These are phyloP conservation scores for Fusarium floridanum DNA, from an alignment of 2,329 filamentous ascomycete species.

Conservation along the genomic window DNA sequence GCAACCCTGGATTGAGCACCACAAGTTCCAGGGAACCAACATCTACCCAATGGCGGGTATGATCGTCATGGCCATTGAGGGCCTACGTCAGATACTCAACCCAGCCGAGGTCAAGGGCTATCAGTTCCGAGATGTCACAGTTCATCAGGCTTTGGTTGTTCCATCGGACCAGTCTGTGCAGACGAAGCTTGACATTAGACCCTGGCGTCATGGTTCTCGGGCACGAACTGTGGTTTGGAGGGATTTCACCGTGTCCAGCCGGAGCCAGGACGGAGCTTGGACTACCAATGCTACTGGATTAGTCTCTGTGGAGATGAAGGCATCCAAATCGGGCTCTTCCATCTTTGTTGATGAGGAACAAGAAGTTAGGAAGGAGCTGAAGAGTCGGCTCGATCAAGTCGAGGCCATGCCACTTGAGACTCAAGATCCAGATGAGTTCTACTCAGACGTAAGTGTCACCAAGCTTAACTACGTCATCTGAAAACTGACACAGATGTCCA, in stretches of 20 bases:
- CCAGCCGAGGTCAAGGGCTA: not conserved
- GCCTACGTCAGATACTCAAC: not conserved
- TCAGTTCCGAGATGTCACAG: not conserved
- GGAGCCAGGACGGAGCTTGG: not conserved
- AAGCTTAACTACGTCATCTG: no score
- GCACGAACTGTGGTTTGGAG: not conserved
- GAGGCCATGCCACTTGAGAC: not conserved
- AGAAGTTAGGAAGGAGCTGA: not conserved
- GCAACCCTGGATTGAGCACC: conserved; percentile 9
- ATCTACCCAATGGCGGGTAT: conserved; percentile 13
- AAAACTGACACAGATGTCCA: not conserved
- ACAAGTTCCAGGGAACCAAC: conserved; percentile 6
- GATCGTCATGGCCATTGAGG: conserved; percentile 14
- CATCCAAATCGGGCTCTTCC: not conserved
- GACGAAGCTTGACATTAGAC: not conserved
- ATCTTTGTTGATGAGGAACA: not conserved
- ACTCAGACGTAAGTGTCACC: not conserved
- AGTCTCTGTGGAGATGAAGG: not conserved
- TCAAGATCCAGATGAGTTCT: not conserved
- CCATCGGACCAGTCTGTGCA: not conserved
- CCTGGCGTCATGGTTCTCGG: not conserved
- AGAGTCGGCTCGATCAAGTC: not conserved
- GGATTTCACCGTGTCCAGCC: not conserved
- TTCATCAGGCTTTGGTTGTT: not conserved
- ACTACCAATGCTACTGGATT: not conserved